A percentile compares a stretch with the other conserved stretches of the same genome.
Conservation (phyloP, 305 asterid species). For the Fraxinus platypoda region DNA sequence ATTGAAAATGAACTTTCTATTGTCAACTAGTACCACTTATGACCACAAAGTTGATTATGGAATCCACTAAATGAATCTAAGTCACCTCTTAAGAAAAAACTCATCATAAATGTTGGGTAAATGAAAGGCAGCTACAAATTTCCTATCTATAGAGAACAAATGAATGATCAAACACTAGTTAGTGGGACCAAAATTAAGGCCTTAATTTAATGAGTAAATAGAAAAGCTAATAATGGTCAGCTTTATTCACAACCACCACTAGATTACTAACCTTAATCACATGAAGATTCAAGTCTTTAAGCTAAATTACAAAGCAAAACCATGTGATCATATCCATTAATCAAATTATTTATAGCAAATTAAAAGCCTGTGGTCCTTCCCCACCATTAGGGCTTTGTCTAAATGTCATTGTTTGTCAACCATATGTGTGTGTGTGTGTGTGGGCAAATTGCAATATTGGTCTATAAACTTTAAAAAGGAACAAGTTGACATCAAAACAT, state of each 20-base stretch:
- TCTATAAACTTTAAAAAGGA: background rate
- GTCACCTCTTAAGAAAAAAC: background rate
- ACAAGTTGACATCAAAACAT: background rate
- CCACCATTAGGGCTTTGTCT: conserved; percentile 21
- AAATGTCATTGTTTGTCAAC: background rate
- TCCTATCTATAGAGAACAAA: background rate
- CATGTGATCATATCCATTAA: conserved; percentile 41
- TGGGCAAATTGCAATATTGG: background rate
- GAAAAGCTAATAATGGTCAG: conserved; percentile 20
- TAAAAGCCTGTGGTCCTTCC: conserved; percentile 26
- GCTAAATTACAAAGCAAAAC: conserved; percentile 38
- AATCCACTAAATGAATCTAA: background rate
- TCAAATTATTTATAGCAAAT: conserved; percentile 4
- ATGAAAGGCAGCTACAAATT: background rate
- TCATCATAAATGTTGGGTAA: conserved; percentile 3
- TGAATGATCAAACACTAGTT: background rate
- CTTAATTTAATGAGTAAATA: background rate
- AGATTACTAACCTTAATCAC: conserved; percentile 30
- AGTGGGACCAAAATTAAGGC: background rate
- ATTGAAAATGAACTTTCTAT: background rate
- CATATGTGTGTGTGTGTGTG: background rate
- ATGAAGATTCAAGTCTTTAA: conserved; percentile 28
- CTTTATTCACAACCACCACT: conserved; percentile 27
- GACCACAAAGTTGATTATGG: background rate
- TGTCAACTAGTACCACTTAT: background rate